Evolutionary conservation across 768 basidiomycete species (phyloP).

Genomic region (Psilocybe tampanensis): DNA sequence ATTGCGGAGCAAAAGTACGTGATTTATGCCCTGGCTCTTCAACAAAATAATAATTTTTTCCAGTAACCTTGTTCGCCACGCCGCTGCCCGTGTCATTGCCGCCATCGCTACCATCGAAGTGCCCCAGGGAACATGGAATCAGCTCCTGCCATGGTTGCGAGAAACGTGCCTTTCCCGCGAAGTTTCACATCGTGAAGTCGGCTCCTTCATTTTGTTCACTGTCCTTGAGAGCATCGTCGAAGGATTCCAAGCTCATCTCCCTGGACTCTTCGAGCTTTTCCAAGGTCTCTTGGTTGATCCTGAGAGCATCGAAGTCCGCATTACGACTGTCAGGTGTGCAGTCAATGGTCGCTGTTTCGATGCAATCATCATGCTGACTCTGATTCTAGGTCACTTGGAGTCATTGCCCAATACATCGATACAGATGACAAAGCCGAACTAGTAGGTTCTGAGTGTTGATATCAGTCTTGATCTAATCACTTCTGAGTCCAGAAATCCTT

Average conservation of each 20-base stretch:
- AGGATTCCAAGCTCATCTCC: slow-evolving; percentile 78
- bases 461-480: not conserved
- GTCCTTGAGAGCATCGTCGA: slow-evolving; percentile 92
- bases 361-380: slow-evolving; percentile 5
- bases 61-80: slow-evolving; percentile 86
- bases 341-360: not conserved
- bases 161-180: slow-evolving; percentile 70
- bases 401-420: slow-evolving; percentile 92
- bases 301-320: slow-evolving; percentile 86
- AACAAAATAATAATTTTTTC: slow-evolving; percentile 18
- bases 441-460: slow-evolving; percentile 45
- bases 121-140: slow-evolving; percentile 76
- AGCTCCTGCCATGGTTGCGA: slow-evolving; percentile 87
- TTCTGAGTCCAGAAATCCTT: slow-evolving; percentile 66
- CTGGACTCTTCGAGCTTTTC: slow-evolving; percentile 81
- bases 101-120: slow-evolving; percentile 92
- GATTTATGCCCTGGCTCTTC: slow-evolving; percentile 3
- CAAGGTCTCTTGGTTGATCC: slow-evolving; percentile 72
- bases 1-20: slow-evolving; percentile 78
- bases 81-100: slow-evolving; percentile 89
- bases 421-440: slow-evolving; percentile 85
- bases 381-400: slow-evolving; percentile 72
- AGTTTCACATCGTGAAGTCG: slow-evolving; percentile 86
- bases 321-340: slow-evolving; percentile 80
- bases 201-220: slow-evolving; percentile 86